Evolutionary conservation across 1,284 basidiomycete genomes (phyloP), one percentile per base, ranked within the genome.

Genomic region (Cryptococcus sp.): DNA sequence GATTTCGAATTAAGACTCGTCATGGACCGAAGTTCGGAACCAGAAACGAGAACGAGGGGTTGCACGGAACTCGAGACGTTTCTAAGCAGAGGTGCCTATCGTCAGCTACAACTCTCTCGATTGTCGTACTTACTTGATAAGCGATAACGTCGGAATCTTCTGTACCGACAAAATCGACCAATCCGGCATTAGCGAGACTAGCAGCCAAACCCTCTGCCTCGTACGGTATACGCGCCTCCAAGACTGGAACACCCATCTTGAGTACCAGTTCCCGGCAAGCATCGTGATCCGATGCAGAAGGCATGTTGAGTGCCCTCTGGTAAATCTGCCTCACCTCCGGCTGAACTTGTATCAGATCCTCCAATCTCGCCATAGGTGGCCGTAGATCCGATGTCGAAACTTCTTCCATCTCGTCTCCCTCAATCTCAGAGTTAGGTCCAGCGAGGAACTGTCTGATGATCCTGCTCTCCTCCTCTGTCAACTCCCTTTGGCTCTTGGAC

Each of bases 161-260:
- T 53, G 86, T 91, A 1, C 82, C 87, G 16, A 92, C 90, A 64
- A 82, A 90, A 70, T 92, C 88, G 0, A 86, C 90, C 39, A 80
- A 62, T 0, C 90, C 89, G 16, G 81, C 75, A 13, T 82, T 61
- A 7, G 88, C 88, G 42, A 92, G 76, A 2, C 85, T 80, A 1
- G 86, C 81, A 1, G 88, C 89, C 21, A 92, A 73, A 1, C 86
- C 88, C 71, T 93, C 90, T 0, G 86, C 90, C 67, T 93, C 90
- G 57, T 81, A 85, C 0, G 84, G 81, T 0, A 84, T 83, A 1
- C 75, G 73, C 5, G 85, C 77, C 11, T 85, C 81, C 28, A 91
- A 67, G 61, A 84, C 85, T 0, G 85, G 85, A 0, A 91, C 79
- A 14, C 89, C 88, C 84, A 91, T 85, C 0, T 84, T 83, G 21